Evolutionary conservation across 345 rosid species (phyloP).

Genomic region (Salix koriyanagi): DNA sequence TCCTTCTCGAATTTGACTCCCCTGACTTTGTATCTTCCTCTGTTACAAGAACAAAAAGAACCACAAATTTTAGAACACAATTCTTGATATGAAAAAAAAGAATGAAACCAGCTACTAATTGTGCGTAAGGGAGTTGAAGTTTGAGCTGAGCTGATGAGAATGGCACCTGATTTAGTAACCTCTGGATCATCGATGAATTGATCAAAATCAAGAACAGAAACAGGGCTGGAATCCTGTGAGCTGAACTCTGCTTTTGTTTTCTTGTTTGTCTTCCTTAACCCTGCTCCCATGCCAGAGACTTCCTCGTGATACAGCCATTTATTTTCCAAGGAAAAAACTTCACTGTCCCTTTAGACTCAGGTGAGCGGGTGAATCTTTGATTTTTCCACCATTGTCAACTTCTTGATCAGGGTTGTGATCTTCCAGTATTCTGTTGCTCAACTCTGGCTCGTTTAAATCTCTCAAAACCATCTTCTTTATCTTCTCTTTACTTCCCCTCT

Average conservation of each 20-base stretch:
- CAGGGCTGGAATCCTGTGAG: conserved; percentile 72
- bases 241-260: conserved; percentile 31
- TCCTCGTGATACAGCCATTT: neutral
- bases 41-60: neutral
- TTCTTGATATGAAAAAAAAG: neutral
- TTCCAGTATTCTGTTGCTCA: neutral
- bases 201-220: conserved; percentile 78
- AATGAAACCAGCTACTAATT: neutral
- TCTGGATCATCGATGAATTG: conserved; percentile 37
- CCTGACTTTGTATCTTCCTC: conserved; percentile 18
- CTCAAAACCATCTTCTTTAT: conserved; percentile 2
- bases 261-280: conserved; percentile 25
- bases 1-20: conserved; percentile 26
- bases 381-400: neutral
- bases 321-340: neutral
- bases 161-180: conserved; percentile 37
- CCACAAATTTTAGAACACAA: neutral
- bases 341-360: neutral
- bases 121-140: neutral
- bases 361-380: neutral
- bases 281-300: conserved; percentile 10
- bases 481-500: conserved; percentile 12
- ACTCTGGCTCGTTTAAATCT: conserved; percentile 5
- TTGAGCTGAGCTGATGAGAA: neutral
- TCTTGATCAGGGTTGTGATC: neutral